Evolutionary conservation across 805 yeast genomes (phyloP), one percentile per base, ranked within the genome.

Genomic region (Candida ascalaphidarum): DNA sequence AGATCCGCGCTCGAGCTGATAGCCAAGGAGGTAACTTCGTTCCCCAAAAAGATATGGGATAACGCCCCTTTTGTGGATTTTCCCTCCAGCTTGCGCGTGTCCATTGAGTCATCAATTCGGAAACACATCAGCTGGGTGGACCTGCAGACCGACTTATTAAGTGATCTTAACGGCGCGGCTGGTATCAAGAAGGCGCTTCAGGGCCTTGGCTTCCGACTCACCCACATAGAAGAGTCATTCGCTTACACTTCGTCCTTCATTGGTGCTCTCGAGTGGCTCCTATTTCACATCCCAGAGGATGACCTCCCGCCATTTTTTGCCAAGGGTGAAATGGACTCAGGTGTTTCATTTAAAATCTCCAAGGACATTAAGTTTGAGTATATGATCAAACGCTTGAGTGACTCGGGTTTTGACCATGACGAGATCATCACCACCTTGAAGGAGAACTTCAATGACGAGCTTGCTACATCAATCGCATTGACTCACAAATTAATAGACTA

Each of bases 261-360:
- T 2, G 73, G 68, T 14, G 65, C 79, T 0, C 51, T 81, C 23
- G 83, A 78, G 35, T 81, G 92, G 89, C 65, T 89, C 12, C 55
- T 89, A 8, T 77, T 88, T 39, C 92, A 89, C 44, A 72, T 89
- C 3, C 97, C 97, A 0, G 96, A 92, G 37, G 97, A 88, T 46
- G 98, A 89, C 44, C 58, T 89, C 18, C 98, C 98, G 0, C 40
- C 55, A 0, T 58, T 64, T 26, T 81, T 81, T 43, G 64, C 68
- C 11, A 74, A 77, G 35, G 56, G 71, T 22, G 65, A 67, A 14
- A 66, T 65, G 25, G 85, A 77, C 40, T 61, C 79, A 0, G 71
- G 68, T 26, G 68, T 76, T 14, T 65, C 69, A 29, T 60, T 81
- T 23, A 81, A 70, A 35, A 57, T 71, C n/a, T 57, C 78, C 4